Base-by-base conservation (phyloP, 1,139 yeast genomes). In the Kazachstania sp. region DNA sequence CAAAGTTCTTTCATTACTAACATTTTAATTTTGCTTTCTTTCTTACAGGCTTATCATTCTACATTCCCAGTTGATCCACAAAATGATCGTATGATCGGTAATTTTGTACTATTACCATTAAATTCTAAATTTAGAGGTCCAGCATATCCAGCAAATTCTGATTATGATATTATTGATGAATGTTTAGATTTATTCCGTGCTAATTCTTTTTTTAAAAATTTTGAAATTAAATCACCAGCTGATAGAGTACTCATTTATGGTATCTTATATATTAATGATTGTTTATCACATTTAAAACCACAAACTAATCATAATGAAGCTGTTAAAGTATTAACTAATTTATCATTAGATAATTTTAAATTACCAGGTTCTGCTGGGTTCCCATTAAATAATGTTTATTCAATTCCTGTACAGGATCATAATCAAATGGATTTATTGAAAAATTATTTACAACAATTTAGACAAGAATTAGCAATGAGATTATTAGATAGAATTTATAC, bases 161-260 rank as follows among this genome's bases (percentile, higher is more conserved):
- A 86, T 58, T 90, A 88, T 66, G 99, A 92, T 67, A 86, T 92
- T 51, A 76, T 86, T 50, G 98, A 92, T 63, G 99, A 92, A 67
- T 77, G 83, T 29, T 71, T 92, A 50, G 98, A 92, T 67, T 74
- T 92, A 50, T 92, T 92, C 68, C 76, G 98, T 56, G 97, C 97
- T 60, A 92, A 92, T 68, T 86, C 96, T 7, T 90, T 92, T 69
- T 92, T 94, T 76, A 84, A 86, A 65, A 92, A 92, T 73, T 94
- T 92, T 67, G 98, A 94, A 70, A 88, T 92, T 70, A 87, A 87
- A 65, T 95, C 97, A 12, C 87, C 95, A 18, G 85, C 97, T 3
- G 99, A 92, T 67, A 76, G 99, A 56, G 77, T 92, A n/a, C 73
- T 92, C 53, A 90, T 94, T 60, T 92, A 92, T 65, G 99, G 98